These are phyloP conservation scores for Citrus sp. DNA, from an alignment of 345 rosid genomes.

Conservation along the genomic window DNA sequence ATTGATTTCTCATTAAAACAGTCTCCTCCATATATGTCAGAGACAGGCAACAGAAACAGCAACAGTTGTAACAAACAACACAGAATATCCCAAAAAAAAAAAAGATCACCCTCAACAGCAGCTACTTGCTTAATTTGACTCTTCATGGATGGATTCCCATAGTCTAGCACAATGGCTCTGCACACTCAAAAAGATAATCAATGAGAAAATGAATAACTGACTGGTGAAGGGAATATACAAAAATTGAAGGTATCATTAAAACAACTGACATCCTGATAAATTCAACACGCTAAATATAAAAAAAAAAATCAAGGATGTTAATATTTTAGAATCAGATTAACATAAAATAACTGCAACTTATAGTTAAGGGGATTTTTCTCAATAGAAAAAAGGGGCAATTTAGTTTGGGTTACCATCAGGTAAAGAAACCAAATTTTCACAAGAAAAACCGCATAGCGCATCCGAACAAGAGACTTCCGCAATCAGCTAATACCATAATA, in stretches of 20 bases:
- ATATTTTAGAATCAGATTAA: not conserved
- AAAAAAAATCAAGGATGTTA: not conserved
- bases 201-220: not conserved
- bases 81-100: not conserved
- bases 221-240: not conserved
- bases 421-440: not conserved
- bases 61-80: not conserved
- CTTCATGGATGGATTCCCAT: conserved; percentile 73
- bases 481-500: not conserved
- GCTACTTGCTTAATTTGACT: conserved; percentile 65
- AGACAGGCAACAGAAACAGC: not conserved
- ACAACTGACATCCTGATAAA: not conserved
- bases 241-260: not conserved
- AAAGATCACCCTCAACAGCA: conserved; percentile 74
- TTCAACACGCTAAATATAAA: not conserved
- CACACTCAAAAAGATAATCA: not conserved
- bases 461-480: not conserved
- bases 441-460: not conserved
- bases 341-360: not conserved
- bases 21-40: not conserved
- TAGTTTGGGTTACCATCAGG: not conserved
- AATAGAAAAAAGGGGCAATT: not conserved
- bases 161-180: conserved; percentile 93
- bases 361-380: not conserved
- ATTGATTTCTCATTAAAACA: not conserved